A percentile compares a stretch with the other conserved stretches of the same genome.
Evolutionary conservation across 2,329 filamentous ascomycete genomes (phyloP).

Genomic region (Xylariaceae sp.): DNA sequence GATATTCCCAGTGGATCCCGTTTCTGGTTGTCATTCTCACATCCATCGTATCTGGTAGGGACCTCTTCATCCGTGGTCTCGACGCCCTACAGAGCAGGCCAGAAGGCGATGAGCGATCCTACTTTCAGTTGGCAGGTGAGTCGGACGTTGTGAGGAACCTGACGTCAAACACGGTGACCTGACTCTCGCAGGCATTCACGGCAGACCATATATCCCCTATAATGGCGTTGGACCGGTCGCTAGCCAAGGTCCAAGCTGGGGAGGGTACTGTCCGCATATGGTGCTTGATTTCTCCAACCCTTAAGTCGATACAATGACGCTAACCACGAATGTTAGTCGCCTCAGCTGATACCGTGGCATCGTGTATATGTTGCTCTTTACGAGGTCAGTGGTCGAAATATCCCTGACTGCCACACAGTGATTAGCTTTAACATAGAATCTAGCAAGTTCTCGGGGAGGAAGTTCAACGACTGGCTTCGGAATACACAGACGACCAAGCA

Average conservation of each 20-base stretch:
- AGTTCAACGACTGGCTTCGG: conserved; percentile 40
- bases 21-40: conserved; percentile 1
- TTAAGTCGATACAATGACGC: background rate
- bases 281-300: conserved; percentile 26
- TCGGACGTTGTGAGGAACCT: background rate
- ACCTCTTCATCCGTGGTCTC: conserved; percentile 45
- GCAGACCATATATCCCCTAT: conserved; percentile 38
- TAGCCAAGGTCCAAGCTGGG: conserved; percentile 19
- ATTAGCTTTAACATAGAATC: conserved; percentile 7
- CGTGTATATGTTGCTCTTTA: conserved; percentile 49
- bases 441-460: conserved; percentile 48
- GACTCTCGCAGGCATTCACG: conserved; percentile 23
- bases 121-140: conserved; percentile 45
- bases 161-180: background rate
- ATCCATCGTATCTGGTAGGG: conserved; percentile 29
- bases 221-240: conserved; percentile 34
- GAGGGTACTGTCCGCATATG: conserved; percentile 31
- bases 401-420: background rate
- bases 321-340: conserved; percentile 31
- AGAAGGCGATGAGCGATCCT: conserved; percentile 41
- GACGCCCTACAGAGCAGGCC: conserved; percentile 37
- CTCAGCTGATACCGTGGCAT: conserved; percentile 51
- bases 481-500: conserved; percentile 35
- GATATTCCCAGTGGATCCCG: background rate
- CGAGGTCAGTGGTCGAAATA: conserved; percentile 38